Percentiles rank a stretch among this genome's conserved stretches.
Evolutionary conservation across 805 yeast genomes (phyloP).

Genomic region (Candida ovalis): DNA sequence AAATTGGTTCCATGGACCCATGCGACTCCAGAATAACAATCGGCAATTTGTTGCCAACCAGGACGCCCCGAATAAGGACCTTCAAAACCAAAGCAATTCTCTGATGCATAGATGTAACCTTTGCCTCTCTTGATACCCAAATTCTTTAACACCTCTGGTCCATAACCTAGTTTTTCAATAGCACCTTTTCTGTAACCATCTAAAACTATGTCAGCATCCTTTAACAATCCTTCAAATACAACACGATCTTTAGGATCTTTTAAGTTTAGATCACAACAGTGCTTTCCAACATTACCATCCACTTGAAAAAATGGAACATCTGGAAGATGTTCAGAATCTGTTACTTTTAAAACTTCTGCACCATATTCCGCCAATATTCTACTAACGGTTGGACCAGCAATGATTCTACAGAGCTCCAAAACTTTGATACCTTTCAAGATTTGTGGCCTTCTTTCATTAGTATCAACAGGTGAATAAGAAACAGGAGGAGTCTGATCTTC

Average conservation of each 20-base stretch:
- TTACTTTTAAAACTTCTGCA: constrained; percentile 31
- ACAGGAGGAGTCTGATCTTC: constrained; percentile 28
- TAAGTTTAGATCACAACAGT: constrained; percentile 29
- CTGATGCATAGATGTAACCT: constrained; percentile 32
- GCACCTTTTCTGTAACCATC: constrained; percentile 34
- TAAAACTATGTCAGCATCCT: constrained; percentile 31
- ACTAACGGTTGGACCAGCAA: constrained; percentile 35
- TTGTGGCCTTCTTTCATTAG: constrained; percentile 15
- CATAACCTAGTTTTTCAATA: constrained; percentile 29
- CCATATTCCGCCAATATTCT: constrained; percentile 33
- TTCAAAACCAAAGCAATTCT: constrained; percentile 29
- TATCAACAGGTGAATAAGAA: constrained; percentile 11
- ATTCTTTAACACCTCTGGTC: constrained; percentile 26
- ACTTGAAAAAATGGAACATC: constrained; percentile 35
- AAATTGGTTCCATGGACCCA: constrained; percentile 30
- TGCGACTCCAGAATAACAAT: constrained; percentile 33
- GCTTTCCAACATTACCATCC: constrained; percentile 35
- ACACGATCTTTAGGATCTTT: constrained; percentile 26
- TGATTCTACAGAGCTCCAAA: constrained; percentile 26
- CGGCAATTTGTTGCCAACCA: constrained; percentile 38
- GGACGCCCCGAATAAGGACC: constrained; percentile 32
- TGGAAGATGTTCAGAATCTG: constrained; percentile 26
- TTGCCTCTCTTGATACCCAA: constrained; percentile 28
- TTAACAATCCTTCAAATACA: constrained; percentile 27
- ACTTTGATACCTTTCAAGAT: constrained; percentile 32